Conservation (phyloP, 2,329 filamentous ascomycete genomes). For the Fusarium burgessii region DNA sequence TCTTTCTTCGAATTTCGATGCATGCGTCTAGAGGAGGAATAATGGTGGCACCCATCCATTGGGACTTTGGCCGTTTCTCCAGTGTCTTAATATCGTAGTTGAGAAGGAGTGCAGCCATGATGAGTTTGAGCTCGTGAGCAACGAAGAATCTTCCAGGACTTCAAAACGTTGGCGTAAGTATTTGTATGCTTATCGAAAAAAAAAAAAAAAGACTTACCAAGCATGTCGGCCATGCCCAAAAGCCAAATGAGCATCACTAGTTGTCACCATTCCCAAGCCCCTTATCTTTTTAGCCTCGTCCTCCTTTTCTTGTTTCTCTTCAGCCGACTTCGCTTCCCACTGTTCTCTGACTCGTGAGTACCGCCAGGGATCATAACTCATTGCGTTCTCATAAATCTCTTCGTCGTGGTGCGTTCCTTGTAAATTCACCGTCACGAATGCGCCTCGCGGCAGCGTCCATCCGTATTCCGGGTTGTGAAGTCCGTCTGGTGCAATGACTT, state of each 20-base stretch:
- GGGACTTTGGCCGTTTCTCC: conserved; percentile 53
- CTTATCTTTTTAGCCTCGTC: conserved; percentile 52
- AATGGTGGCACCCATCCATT: conserved; percentile 60
- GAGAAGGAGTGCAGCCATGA: conserved; percentile 62
- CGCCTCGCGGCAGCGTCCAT: conserved; percentile 55
- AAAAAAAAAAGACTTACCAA: conserved; percentile 46
- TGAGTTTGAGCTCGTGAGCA: conserved; percentile 66
- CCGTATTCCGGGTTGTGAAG: conserved; percentile 53
- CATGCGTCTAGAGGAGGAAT: conserved; percentile 46
- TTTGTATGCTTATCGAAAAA: accelerated
- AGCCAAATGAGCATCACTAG: conserved; percentile 61
- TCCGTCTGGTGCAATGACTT: conserved; percentile 59
- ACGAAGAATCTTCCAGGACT: conserved; percentile 69
- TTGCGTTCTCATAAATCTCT: conserved; percentile 56
- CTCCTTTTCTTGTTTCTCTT: conserved; percentile 48
- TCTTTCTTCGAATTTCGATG: conserved; percentile 44
- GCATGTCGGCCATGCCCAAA: conserved; percentile 71
- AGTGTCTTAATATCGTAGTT: conserved; percentile 65
- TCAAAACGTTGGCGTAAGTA: neutral
- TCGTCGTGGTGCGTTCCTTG: conserved; percentile 61
- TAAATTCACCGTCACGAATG: conserved; percentile 58
- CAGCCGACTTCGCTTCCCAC: conserved; percentile 47
- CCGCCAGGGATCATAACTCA: conserved; percentile 62
- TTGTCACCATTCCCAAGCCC: conserved; percentile 63
- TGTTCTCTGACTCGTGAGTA: conserved; percentile 59